Evolutionary conservation across 495 filamentous ascomycete species (phyloP), one percentile per base, ranked within the genome.

Genomic region (Aspergillus asperescens): DNA sequence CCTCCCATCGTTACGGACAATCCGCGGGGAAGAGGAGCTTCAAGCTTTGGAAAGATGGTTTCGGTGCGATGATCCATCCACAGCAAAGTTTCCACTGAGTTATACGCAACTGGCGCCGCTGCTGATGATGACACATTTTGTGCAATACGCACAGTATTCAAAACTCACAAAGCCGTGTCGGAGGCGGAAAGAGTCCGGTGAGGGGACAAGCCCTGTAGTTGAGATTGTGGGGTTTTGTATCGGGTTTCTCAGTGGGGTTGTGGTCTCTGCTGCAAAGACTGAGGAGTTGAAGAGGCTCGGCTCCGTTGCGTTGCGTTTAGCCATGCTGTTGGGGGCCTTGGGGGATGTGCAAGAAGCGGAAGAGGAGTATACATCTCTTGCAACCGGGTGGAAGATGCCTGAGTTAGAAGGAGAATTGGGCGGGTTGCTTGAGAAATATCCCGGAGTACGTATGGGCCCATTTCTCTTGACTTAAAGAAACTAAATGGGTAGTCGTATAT

Each of bases 171-270:
- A n/a, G 42, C 5, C 40, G 48, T 7, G n/a, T 20, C 1, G 46
- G 37, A 16, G 43, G 24, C 2, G 50, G 56, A 10, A 27, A 9
- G 1, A 19, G 48, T 0, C 16, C 1, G 27, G 13, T 42, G 39
- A 19, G 19, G 40, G 32, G 44, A 18, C 43, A n/a, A 52, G 44
- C 19, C 51, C 47, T 8, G 58, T 48, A n/a, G 47, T 55, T 28
- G 65, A 71, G 35, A 73, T 70, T 1, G 54, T 75, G 1, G 75
- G 75, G 9, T 68, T 77, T 34, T 79, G 74, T 46, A 69, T 66
- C 19, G 75, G 74, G 1, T 48, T 77, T n/a, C 51, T 77, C 18
- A 61, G 55, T 42, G 71, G 74, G 4, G 54, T 68, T 10, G 71
- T 68, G 16, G 68, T 74, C 3, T 57, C 70, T 19, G 53, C 62